Percentiles rank a stretch among this genome's conserved stretches.
Conservation (phyloP, 371 early-diverging fungal species). For the Mucor circinelloides region DNA sequence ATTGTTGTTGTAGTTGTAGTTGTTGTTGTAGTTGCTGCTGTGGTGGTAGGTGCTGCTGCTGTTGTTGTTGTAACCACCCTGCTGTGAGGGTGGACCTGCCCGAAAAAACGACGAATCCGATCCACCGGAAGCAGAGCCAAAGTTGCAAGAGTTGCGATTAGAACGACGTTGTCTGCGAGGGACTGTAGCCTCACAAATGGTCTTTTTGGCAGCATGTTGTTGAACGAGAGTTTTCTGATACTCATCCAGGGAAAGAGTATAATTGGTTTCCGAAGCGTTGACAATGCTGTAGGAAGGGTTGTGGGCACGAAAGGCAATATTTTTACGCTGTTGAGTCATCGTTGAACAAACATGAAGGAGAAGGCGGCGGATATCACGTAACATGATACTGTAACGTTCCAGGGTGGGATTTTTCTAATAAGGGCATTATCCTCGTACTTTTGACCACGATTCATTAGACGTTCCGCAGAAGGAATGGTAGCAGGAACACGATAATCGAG, state of each 20-base stretch:
- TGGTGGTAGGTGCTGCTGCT: neutral
- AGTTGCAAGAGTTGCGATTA: neutral
- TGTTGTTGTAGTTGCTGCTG: neutral
- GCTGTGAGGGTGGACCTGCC: constrained; percentile 20
- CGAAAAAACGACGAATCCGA: constrained; percentile 11
- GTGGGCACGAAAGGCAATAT: neutral
- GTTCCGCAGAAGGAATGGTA: constrained; percentile 9
- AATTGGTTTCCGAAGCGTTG: neutral
- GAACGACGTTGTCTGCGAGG: neutral
- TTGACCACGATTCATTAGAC: constrained; percentile 5
- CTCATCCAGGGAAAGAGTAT: constrained; percentile 2
- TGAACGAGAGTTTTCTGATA: constrained; percentile 10
- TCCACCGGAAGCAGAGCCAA: neutral
- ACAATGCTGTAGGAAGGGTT: constrained; percentile 3
- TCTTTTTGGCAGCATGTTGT: constrained; percentile 1
- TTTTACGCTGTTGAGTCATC: neutral
- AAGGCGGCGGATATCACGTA: constrained; percentile 1
- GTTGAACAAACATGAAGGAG: constrained; percentile 5
- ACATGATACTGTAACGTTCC: neutral
- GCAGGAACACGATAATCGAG: constrained; percentile 13
- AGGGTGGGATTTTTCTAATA: constrained; percentile 6
- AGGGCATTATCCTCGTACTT: constrained; percentile 1
- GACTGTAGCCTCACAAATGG: neutral
- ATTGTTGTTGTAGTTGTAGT: too few species aligned
- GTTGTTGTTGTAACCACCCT: constrained; percentile 10